Base-by-base conservation (phyloP, 805 yeast genomes). In the Wickerhamomyces subpelliculosus region DNA sequence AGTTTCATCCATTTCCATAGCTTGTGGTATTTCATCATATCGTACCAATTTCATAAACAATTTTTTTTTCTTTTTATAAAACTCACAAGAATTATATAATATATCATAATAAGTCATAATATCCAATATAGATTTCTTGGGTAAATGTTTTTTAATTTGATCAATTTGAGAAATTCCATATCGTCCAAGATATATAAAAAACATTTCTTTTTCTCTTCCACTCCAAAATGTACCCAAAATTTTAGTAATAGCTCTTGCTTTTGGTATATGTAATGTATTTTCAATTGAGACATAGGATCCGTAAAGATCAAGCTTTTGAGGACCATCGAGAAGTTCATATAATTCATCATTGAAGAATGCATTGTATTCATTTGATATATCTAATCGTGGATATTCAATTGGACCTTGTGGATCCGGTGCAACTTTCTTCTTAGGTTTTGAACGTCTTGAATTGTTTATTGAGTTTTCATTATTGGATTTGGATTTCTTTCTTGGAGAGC, bases 111-210 rank as follows among this genome's bases (percentile, higher is more conserved):
- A 75, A n/a, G 47, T 53, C 35, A 58, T 35, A 7, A 78, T 68
- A 42, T 77, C 79, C 2, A 60, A 23, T 4, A 49, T 42, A 4
- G 73, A 58, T 47, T 78, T 78, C 5, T 48, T 42, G 0, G 68
- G 67, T 6, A 78, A 42, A 12, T 58, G 47, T 2, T 46, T 47
- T 12, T 55, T 48, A 2, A 78, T 70, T 11, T 52, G 37, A 8
- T 73, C 75, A 1, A 64, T 37, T n/a, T 68, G 49, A 37, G 66
- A 67, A 18, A 75, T 76, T 3, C 79, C 69, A 46, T 63, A 69
- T 25, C 78, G 57, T 1, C 72, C 66, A 24, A 79, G 50, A 18
- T 67, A 60, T 17, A 61, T 59, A 52, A 76, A 79, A 52, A 79
- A 79, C 12, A 39, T 28, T 17, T 70, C 72, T 45, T 78, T 78